Base-by-base conservation (phyloP, 2,329 filamentous ascomycete genomes). In the Neoarthrinium moseri region DNA sequence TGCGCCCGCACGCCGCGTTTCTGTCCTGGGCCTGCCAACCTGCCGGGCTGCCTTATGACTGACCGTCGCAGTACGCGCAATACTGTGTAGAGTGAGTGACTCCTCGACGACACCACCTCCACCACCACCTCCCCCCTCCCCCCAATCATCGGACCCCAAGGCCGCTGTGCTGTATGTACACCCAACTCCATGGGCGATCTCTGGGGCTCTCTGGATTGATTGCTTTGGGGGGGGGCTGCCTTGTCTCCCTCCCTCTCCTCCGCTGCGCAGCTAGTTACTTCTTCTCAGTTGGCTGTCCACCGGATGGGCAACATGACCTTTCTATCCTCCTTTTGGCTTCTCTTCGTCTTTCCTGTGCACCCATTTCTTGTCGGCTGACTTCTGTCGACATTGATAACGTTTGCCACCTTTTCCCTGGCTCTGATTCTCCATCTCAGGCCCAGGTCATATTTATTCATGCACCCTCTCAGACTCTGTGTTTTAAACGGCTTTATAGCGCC, bases 21-120 rank as follows among this genome's bases (percentile, higher is more conserved):
- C 52, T 54, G 52, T 50, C 50, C 52, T 54, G 51, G n/a, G n/a
- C 58, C 54, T 60, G 53, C 60, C 61, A 57, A 60, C 58, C 56
- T 37, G 40, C 22, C 34, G 23, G 43, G 43, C 33, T 20, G 32
- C 43, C 39, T 39, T n/a, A n/a, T n/a, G n/a, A n/a, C n/a, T n/a
- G n/a, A n/a, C n/a, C n/a, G n/a, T n/a, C n/a, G n/a, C n/a, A n/a
- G n/a, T n/a, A n/a, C n/a, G n/a, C n/a, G n/a, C n/a, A n/a, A n/a
- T n/a, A n/a, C n/a, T n/a, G 36, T 30, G n/a, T 21, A 30, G 18
- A n/a, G 29, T 23, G 18, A 39, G 34, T 38, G 39, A 36, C 34
- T 29, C 34, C 23, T 41, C 41, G 26, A 45, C 43, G 41, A 48
- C 46, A 48, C 46, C 43, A 48, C 41, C 46, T 44, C 46, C 40